These are phyloP conservation scores for Carex scoparia DNA, from an alignment of 176 grass and related monocot genomes.

Conservation along the genomic window DNA sequence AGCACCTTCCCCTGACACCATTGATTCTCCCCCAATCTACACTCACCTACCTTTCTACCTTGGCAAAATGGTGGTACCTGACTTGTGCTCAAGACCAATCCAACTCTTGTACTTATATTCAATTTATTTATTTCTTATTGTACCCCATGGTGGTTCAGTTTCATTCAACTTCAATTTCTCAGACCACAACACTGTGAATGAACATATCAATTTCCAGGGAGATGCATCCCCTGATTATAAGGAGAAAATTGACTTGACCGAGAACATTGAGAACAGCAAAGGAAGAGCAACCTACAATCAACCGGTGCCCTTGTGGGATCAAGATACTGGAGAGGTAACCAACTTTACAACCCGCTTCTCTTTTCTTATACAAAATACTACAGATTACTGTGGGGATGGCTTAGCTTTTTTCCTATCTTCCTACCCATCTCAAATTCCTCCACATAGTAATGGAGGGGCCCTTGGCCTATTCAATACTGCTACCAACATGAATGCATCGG, in stretches of 20 bases:
- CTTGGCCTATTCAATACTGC: background rate
- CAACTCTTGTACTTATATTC: background rate
- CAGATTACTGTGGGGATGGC: background rate
- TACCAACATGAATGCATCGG: background rate
- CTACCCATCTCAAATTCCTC: background rate
- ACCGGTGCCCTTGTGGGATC: conserved; percentile 32
- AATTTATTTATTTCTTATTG: background rate
- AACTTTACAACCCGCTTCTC: conserved; percentile 36
- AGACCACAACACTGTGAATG: background rate
- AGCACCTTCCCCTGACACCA: too few relatives aligned
- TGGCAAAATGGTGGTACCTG: too few relatives aligned
- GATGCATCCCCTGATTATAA: background rate
- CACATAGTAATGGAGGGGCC: background rate
- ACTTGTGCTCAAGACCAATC: too few relatives aligned
- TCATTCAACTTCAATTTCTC: conserved; percentile 7
- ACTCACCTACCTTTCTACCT: too few relatives aligned
- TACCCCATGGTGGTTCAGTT: background rate
- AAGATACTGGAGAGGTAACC: conserved; percentile 23
- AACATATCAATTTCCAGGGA: background rate
- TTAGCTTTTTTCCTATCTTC: conserved; percentile 24
- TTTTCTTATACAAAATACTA: conserved; percentile 5
- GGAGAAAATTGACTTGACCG: background rate
- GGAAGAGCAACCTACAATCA: conserved; percentile 27
- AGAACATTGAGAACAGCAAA: background rate
- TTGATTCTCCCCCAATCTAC: too few relatives aligned